Conservation (phyloP, 768 basidiomycete species). For the Rhizopogon vulgaris region DNA sequence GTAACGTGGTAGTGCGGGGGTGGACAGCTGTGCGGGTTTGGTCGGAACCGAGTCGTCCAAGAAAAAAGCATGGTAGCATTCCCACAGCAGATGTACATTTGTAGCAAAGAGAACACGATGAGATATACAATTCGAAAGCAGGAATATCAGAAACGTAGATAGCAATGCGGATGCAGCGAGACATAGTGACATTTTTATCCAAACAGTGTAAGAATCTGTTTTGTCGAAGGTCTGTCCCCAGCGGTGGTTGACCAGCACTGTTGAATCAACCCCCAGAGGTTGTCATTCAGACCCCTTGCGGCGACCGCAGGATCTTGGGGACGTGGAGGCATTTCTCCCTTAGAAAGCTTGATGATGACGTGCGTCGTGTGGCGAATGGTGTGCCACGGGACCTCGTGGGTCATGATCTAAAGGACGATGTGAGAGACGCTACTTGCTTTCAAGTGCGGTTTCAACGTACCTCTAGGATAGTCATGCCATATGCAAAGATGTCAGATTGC, state of each 20-base stretch:
- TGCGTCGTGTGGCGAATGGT: constrained; percentile 46
- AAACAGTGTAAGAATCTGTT: constrained; percentile 23
- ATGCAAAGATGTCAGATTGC: constrained; percentile 48
- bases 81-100: neutral
- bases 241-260: constrained; percentile 36
- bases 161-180: neutral
- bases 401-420: constrained; percentile 35
- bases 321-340: constrained; percentile 37
- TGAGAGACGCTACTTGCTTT: neutral
- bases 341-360: constrained; percentile 39
- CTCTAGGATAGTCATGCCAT: constrained; percentile 55
- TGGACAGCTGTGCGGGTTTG: too few species aligned
- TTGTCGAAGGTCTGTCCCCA: constrained; percentile 34
- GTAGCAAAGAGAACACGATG: neutral
- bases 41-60: too few species aligned
- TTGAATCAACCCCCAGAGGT: constrained; percentile 38
- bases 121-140: neutral
- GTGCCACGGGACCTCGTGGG: constrained; percentile 47
- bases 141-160: neutral
- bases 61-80: neutral
- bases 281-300: constrained; percentile 39
- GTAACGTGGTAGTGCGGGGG: too few species aligned
- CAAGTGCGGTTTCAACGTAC: constrained; percentile 18
- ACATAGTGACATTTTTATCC: neutral
- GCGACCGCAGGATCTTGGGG: constrained; percentile 30